These are phyloP conservation scores for Sinapis alba DNA, from an alignment of 441 rosid genomes.

Conservation along the genomic window DNA sequence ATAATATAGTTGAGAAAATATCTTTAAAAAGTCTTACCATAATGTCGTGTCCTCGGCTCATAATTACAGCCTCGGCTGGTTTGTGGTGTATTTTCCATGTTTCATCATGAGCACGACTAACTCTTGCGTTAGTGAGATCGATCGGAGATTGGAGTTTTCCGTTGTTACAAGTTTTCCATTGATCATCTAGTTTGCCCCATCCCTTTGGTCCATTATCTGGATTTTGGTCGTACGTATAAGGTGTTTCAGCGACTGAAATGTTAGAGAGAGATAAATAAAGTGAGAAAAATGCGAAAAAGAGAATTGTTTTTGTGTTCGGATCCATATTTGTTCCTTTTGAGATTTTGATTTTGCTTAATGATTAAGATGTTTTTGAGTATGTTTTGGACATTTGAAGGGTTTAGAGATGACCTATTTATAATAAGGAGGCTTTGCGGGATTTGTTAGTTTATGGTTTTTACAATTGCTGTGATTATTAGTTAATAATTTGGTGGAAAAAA, in stretches of 20 bases:
- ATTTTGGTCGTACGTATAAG: constrained; percentile 46
- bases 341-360: background rate
- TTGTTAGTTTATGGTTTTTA: constrained; percentile 15
- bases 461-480: constrained; percentile 20
- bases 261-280: constrained; percentile 6
- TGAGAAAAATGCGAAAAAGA: background rate
- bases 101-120: constrained; percentile 25
- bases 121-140: constrained; percentile 45
- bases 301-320: background rate
- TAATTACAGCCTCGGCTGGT: constrained; percentile 52
- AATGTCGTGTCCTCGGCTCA: constrained; percentile 62
- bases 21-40: constrained; percentile 27
- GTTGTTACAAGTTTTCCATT: constrained; percentile 50
- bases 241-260: constrained; percentile 30
- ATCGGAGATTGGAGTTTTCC: constrained; percentile 73
- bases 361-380: background rate
- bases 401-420: background rate
- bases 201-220: constrained; percentile 45
- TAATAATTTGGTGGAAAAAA: background rate
- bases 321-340: constrained; percentile 11
- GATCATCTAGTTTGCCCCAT: constrained; percentile 51
- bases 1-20: background rate
- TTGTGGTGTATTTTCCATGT: constrained; percentile 48
- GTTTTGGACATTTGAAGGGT: background rate
- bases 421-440: background rate